These are phyloP conservation scores for Hippophae gyantsensis DNA, from an alignment of 306 rosid genomes.

Conservation along the genomic window DNA sequence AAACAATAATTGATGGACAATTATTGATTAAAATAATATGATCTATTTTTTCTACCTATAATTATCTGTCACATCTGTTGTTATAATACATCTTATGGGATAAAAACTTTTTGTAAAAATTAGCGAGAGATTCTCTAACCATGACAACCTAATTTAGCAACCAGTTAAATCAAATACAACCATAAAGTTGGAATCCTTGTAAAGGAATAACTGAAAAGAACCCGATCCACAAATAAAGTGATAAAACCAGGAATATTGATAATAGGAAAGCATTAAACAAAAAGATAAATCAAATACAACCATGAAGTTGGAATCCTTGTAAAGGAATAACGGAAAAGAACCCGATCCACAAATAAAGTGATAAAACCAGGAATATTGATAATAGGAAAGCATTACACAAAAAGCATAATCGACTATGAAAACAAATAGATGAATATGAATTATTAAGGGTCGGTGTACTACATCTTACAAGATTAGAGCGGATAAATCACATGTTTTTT, in stretches of 20 bases:
- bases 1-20: too few relatives aligned
- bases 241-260: not conserved
- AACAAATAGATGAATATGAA: too few relatives aligned
- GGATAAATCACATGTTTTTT: too few relatives aligned
- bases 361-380: not conserved
- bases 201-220: not conserved
- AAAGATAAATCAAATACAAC: not conserved
- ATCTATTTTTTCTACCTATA: too few relatives aligned
- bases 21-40: too few relatives aligned
- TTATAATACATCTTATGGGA: too few relatives aligned
- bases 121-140: not conserved
- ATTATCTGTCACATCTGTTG: too few relatives aligned
- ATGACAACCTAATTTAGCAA: not conserved
- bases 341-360: not conserved
- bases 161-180: not conserved
- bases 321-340: not conserved
- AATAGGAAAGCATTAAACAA: not conserved
- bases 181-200: not conserved
- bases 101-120: too few relatives aligned
- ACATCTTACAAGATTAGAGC: too few relatives aligned
- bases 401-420: too few relatives aligned
- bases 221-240: not conserved
- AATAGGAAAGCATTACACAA: not conserved
- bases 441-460: too few relatives aligned
- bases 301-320: not conserved